Evolutionary conservation across 1,284 basidiomycete genomes (phyloP), one percentile per base, ranked within the genome.

Genomic region (Wallemia mellicola): DNA sequence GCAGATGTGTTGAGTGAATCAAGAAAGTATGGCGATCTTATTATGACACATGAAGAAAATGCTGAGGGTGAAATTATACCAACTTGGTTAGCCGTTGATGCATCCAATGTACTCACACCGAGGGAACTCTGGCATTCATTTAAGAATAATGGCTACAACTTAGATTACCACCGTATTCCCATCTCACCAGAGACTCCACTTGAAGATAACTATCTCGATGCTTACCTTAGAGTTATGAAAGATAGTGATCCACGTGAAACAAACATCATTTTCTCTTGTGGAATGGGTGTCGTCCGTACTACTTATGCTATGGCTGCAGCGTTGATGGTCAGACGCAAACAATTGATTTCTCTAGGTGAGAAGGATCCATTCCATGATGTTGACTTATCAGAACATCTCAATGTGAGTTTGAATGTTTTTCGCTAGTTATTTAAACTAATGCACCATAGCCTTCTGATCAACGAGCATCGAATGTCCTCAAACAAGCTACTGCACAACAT

Each of bases 241-340:
- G 72, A 78, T 38, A 79, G 83, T 0, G 86, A 94, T 64, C 89
- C 92, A 0, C 72, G 80, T 7, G 76, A 74, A 24, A 88, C 86
- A 0, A 81, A 83, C 0, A 74, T 98, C 19, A 86, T 98, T 1
- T 95, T 98, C 70, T 92, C 87, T 61, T 96, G 94, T 68, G 92
- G 94, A 48, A 91, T 94, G 78, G 94, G 94, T 54, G 86, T 88
- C 1, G 89, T 94, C 0, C 79, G 94, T 48, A 94, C 92, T 1
- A 95, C 92, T 0, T 96, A 96, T 68, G 92, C 87, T 2, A 98
- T 98, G 94, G 80, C 84, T 17, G 86, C 91, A 1, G 91, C 92
- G 0, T 80, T 85, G 62, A 76, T 99, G 25, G 76, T 98, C 0
- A 76, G 94, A 27, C 74, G 92, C 27, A 84, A 82, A 66, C 88